Base-by-base conservation (phyloP, 805 yeast genomes). In the Lipomyces oligophaga region DNA sequence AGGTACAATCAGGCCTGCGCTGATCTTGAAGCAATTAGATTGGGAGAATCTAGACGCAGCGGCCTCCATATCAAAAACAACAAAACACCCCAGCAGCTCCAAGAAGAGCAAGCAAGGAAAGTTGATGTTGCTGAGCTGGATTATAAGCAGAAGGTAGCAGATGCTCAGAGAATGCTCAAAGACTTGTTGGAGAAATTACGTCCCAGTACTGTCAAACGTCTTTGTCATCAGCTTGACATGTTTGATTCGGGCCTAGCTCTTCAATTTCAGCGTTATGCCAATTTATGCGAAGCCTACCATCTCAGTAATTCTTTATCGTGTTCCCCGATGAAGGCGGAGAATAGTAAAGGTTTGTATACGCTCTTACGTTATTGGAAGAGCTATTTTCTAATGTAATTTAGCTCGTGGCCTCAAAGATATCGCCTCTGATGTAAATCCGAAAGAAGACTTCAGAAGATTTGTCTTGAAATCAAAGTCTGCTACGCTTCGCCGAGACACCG, bases 231-330 rank as follows among this genome's bases (percentile, higher is more conserved):
- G 53, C 80, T 88, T 46, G 70, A 89, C 53, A 97, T 90, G 65
- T 75, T 86, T 62, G 97, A 93, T 65, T 79, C 86, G 39, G 97
- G 97, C 7, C 70, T 90, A 73, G 79, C 86, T 52, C 78, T 89
- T 41, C 96, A 90, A 66, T 70, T 93, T 45, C 90, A 85, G 59
- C 87, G 88, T 62, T 90, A 83, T 64, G 34, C 97, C 3, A 85
- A 90, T 25, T 83, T 86, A 74, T 78, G 81, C 42, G 97, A 90
- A 67, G 85, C 86, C 18, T 73, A 85, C 46, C 75, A 85, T 15
- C 76, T 93, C 68, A 88, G 89, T 60, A 75, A 85, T 16, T 97
- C 97, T 22, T 83, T 88, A 33, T 79, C 84, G 49, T 74, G 93
- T 4, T 70, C 83, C 38, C 97, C 97, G 2, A 68, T 90, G 39